A percentile compares a stretch with the other conserved stretches of the same genome.
Conservation (phyloP, 1,139 yeast genomes). For the Blastobotrys niveus region DNA sequence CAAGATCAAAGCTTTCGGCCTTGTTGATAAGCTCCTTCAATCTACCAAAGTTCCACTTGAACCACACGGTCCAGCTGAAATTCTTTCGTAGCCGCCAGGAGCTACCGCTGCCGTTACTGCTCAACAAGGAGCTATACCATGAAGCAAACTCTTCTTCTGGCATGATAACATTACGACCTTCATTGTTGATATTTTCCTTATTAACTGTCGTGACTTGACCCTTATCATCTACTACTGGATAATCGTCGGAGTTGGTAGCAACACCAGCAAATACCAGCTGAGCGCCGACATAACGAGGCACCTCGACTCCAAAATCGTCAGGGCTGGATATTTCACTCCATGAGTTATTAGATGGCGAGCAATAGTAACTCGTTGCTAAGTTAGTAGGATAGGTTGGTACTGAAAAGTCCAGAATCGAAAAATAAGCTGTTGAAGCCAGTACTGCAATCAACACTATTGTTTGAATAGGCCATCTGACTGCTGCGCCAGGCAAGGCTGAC, state of each 20-base stretch:
- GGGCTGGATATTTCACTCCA: constrained; percentile 24
- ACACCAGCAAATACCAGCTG: constrained; percentile 48
- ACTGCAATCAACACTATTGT: constrained; percentile 68
- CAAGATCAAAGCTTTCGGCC: constrained; percentile 85
- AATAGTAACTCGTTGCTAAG: constrained; percentile 27
- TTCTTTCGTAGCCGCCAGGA: constrained; percentile 59
- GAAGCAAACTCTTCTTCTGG: constrained; percentile 35
- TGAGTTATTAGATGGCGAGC: constrained; percentile 16
- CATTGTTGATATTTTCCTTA: constrained; percentile 23
- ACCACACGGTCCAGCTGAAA: constrained; percentile 60
- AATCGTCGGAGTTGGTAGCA: constrained; percentile 6
- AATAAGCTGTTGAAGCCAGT: constrained; percentile 74
- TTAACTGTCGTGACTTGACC: too few relatives aligned
- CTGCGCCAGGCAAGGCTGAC: constrained; percentile 44
- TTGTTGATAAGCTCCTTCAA: constrained; percentile 54
- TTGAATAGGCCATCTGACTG: constrained; percentile 87
- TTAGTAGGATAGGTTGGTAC: constrained; percentile 39
- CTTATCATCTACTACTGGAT: constrained; percentile 11
- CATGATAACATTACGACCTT: constrained; percentile 39
- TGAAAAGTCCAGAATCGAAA: constrained; percentile 76
- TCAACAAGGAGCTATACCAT: constrained; percentile 33
- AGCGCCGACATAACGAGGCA: constrained; percentile 40
- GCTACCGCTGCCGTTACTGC: constrained; percentile 41
- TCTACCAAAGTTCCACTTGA: constrained; percentile 42
- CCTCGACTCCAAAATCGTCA: constrained; percentile 33